Base-by-base conservation (phyloP, 2,329 filamentous ascomycete genomes). In the Cytospora schulzeri region DNA sequence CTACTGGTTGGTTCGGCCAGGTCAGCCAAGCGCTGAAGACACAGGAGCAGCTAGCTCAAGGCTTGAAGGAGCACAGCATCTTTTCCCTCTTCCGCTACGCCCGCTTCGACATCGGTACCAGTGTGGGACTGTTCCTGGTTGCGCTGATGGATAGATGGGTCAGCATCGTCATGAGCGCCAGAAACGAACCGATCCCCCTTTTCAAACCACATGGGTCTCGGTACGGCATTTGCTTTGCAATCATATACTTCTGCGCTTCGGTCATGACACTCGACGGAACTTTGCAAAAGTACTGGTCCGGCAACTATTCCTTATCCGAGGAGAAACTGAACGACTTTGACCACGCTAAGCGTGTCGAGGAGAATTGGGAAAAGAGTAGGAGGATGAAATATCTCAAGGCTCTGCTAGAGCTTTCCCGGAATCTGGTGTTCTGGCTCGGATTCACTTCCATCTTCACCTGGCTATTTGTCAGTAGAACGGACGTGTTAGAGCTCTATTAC, bases 91-190 rank as follows among this genome's bases (percentile, higher is more conserved):
- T 76, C 66, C 73, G 76, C 4, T 71, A 73, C 52, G 73, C 76
- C 14, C 71, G 72, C 31, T 75, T 74, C 53, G 76, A 77, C 54
- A 71, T 77, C 26, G 73, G 71, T 6, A 75, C 76, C 63, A 77
- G 76, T 58, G 69, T 78, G 11, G 75, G 73, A 6, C 71, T 77
- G 1, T 77, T 78, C 63, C 68, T 78, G 22, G 71, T 77, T n/a
- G 75, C 75, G 0, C 70, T 78, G 24, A 73, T 78, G 71, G 76
- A 78, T 63, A 71, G 75, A 28, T 78, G 76, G 76, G 74, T 77
- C 33, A 72, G 71, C 55, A 73, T 78, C 50, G 69, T 71, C 56
- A 77, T 76, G 75, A 71, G 71, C 15, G 72, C 71, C 9, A 69
- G 71, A 17, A 67, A 70, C 15, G 70, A 68, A 1, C 63, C 69